Evolutionary conservation across 1,139 yeast genomes (phyloP), one percentile per base, ranked within the genome.

Genomic region (Blastobotrys malaysiensis): DNA sequence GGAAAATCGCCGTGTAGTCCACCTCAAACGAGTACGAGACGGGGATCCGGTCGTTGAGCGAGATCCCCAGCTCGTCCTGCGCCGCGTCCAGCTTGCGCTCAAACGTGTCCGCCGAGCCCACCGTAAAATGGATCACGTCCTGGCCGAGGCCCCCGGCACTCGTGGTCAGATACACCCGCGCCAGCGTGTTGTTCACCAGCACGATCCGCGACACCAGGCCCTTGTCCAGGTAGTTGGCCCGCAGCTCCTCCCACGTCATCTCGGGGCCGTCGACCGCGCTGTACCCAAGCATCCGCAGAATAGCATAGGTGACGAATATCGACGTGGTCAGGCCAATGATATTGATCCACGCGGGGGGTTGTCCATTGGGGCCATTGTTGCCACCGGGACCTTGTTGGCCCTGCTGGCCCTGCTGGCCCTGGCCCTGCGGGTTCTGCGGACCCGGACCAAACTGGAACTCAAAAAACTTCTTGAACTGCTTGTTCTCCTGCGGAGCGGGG

Each of bases 231-330:
- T 85, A 91, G 58, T 83, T 81, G 19, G 84, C 79, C 60, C 89
- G 85, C 75, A 93, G 91, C 69, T 89, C 96, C 71, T 93, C 98
- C 81, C 91, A 89, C 0, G 97, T 86, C 54, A 91, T 45, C 43
- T 59, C 61, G 46, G 59, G 60, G 9, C 57, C 57, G 43, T 54
- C 57, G n/a, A 47, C 43, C 2, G 54, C 51, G 21, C 57, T 54
- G 5, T 49, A 24, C 5, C 53, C 53, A 1, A 54, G 36, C 11
- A 49, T 19, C 36, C 49, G 39, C 45, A 54, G 22, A 7, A 52
- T 13, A 2, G 49, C 51, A 21, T 49, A 49, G 13, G 49, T 47
- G 19, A 54, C 24, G 19, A 54, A 20, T 3, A 51, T 14, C 5
- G 57, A 51, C n/a, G 54, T 24, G 5, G 53, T 44, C 20, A 54